Percentiles rank a stretch among this genome's conserved stretches.
These are phyloP conservation scores for Spergularia marina DNA, from an alignment of 148 eudicot species.

Conservation along the genomic window DNA sequence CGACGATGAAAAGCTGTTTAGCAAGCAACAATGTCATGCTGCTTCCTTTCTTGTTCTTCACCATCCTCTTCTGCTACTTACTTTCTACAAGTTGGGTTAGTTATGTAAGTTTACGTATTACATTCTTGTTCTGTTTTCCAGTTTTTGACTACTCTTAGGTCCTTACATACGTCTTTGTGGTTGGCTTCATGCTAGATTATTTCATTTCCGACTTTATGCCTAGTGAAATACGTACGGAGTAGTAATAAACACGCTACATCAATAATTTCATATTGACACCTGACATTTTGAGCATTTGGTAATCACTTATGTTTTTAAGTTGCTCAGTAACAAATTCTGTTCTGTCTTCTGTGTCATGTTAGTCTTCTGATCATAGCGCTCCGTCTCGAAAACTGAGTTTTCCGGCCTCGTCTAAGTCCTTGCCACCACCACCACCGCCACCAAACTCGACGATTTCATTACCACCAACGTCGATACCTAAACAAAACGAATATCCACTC, in stretches of 20 bases:
- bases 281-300: no score
- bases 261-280: no score
- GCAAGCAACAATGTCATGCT: conserved; percentile 11
- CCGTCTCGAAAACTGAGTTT: background rate
- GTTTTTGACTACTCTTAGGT: no score
- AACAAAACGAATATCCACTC: conserved; percentile 27
- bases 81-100: conserved; percentile 36
- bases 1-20: background rate
- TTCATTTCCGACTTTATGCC: no score
- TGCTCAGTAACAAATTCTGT: no score
- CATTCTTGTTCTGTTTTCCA: background rate
- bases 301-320: no score
- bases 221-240: no score
- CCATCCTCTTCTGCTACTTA: conserved; percentile 33
- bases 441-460: background rate
- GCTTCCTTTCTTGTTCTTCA: conserved; percentile 24
- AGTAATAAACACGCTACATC: no score
- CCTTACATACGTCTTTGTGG: no score
- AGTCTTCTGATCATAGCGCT: conserved; percentile 22
- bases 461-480: background rate
- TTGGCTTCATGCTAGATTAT: no score
- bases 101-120: conserved; percentile 36
- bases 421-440: conserved; percentile 19
- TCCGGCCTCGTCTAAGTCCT: background rate
- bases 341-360: background rate